phyloP scores from a whole-genome alignment of 768 basidiomycete species.

The Strobilomyces echinocephalus region DNA sequence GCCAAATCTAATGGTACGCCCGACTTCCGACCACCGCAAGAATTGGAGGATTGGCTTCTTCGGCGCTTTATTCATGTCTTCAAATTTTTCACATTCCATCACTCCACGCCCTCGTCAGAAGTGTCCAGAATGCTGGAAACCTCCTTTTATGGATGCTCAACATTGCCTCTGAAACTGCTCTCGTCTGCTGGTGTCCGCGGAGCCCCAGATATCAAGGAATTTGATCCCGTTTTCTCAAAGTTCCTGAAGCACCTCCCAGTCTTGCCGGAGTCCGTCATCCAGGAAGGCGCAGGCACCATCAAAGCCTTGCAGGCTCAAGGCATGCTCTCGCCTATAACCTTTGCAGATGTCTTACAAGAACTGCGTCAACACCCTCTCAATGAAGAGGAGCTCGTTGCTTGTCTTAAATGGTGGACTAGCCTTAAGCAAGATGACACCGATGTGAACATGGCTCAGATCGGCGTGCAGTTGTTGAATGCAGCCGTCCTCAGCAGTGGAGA shows the following conservation, averaged over 20 bases:
- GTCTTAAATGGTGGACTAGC: constrained; percentile 81
- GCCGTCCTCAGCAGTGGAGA: constrained; percentile 50
- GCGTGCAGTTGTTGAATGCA: constrained; percentile 68
- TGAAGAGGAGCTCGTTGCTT: constrained; percentile 70
- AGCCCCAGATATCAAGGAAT: neutral
- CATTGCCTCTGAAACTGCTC: neutral
- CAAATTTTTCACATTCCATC: neutral
- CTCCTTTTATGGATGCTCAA: neutral
- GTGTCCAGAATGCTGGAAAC: neutral
- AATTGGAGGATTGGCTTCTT: neutral
- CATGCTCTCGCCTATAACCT: constrained; percentile 47
- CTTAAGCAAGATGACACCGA: constrained; percentile 33
- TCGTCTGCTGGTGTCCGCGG: neutral
- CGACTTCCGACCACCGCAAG: neutral
- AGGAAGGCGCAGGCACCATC: constrained; percentile 62
- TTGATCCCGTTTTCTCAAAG: constrained; percentile 29
- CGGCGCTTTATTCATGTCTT: neutral
- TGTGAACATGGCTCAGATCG: constrained; percentile 42
- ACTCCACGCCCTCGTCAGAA: neutral
- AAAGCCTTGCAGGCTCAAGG: constrained; percentile 55
- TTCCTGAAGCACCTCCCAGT: neutral
- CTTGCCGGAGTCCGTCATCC: constrained; percentile 46
- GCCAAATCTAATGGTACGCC: neutral
- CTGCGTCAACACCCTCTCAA: constrained; percentile 64
- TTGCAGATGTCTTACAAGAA: constrained; percentile 73